Evolutionary conservation across 2,329 filamentous ascomycete genomes (phyloP).

Genomic region (Colletotrichum scovillei): DNA sequence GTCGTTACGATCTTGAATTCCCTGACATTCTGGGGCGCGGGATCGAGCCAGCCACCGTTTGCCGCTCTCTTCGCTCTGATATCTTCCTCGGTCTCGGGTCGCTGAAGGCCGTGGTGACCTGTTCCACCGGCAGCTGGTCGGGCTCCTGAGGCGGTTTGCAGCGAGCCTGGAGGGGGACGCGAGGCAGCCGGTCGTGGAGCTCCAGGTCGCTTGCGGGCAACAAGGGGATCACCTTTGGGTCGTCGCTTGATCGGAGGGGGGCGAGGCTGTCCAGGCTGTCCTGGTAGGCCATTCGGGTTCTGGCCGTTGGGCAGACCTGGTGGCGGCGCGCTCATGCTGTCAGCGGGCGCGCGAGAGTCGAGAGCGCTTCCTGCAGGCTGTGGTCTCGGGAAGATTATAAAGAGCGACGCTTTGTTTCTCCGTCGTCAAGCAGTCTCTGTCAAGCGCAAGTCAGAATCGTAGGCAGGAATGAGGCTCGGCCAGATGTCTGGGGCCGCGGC

Average conservation of each 20-base stretch:
- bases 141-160: conserved; percentile 35
- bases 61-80: conserved; percentile 40
- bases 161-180: conserved; percentile 42
- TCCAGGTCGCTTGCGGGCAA: conserved; percentile 67
- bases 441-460: neutral
- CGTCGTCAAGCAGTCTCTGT: neutral
- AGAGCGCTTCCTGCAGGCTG: neutral
- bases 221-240: conserved; percentile 70
- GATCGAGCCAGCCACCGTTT: conserved; percentile 68
- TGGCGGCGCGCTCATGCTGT: conserved; percentile 58
- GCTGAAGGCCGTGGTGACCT: conserved; percentile 23
- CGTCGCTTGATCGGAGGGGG: conserved; percentile 55
- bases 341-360: neutral
- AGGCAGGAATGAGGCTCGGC: neutral
- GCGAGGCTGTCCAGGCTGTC: conserved; percentile 40
- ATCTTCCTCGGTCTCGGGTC: conserved; percentile 39
- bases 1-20: conserved; percentile 78
- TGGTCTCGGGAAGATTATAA: neutral
- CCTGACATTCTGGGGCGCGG: conserved; percentile 53
- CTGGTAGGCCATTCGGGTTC: conserved; percentile 46
- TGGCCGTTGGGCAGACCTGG: conserved; percentile 45
- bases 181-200: conserved; percentile 41
- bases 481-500: neutral
- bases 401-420: neutral
- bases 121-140: conserved; percentile 23